Percentiles rank a stretch among this genome's conserved stretches.
phyloP scores from a whole-genome alignment of 1,284 basidiomycete genomes.

The Termitomyces sp. region DNA sequence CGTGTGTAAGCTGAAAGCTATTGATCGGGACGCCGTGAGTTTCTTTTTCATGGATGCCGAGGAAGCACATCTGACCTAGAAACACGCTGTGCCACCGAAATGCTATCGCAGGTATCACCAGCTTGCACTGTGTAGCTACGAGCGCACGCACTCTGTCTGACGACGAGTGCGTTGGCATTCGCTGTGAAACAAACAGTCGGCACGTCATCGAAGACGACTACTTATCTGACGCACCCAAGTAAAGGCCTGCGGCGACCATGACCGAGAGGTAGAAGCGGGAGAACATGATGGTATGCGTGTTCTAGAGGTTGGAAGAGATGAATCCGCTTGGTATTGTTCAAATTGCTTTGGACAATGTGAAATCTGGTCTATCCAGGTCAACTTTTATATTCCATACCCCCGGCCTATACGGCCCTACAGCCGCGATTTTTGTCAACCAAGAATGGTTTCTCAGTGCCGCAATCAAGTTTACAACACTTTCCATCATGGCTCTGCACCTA shows the following conservation, averaged over 20 bases:
- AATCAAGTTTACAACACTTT: too few species aligned
- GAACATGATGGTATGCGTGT: slow-evolving; percentile 1
- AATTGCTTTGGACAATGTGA: slow-evolving; percentile 10
- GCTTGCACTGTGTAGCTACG: slow-evolving; percentile 34
- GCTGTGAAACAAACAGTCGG: not conserved
- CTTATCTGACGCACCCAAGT: slow-evolving; percentile 1
- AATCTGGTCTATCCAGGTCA: too few species aligned
- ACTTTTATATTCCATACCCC: too few species aligned
- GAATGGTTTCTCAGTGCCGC: too few species aligned
- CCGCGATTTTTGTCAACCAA: too few species aligned
- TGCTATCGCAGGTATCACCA: slow-evolving; percentile 39
- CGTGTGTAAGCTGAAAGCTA: not conserved
- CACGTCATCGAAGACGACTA: not conserved
- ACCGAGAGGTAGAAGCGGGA: slow-evolving; percentile 1
- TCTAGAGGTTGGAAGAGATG: not conserved
- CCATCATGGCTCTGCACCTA: too few species aligned
- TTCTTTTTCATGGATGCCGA: not conserved
- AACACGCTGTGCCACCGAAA: slow-evolving; percentile 38
- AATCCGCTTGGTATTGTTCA: not conserved
- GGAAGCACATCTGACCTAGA: slow-evolving; percentile 34
- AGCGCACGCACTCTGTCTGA: slow-evolving; percentile 25
- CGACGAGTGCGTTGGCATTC: slow-evolving; percentile 2
- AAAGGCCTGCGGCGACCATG: slow-evolving; percentile 6
- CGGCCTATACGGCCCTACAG: too few species aligned
- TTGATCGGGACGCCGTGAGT: not conserved